Conservation (phyloP, 2,329 filamentous ascomycete species). For the Hysterium pulicare region DNA sequence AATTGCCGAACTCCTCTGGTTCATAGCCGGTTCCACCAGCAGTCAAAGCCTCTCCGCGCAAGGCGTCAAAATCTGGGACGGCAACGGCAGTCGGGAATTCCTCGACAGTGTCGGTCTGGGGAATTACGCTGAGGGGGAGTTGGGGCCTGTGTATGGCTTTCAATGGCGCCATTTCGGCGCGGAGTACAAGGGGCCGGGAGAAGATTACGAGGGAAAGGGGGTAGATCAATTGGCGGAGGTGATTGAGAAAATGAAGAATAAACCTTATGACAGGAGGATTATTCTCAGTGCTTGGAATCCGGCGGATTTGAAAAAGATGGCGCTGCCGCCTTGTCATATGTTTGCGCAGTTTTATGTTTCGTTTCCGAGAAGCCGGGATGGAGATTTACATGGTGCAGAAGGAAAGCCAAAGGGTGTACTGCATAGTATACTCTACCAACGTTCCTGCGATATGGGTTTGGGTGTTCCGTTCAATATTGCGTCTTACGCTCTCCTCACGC, state of each 20-base stretch:
- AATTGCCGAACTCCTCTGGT: constrained; percentile 92
- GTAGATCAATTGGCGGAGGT: constrained; percentile 91
- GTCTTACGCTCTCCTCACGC: constrained; percentile 85
- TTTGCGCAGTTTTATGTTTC: constrained; percentile 95
- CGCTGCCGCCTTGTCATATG: constrained; percentile 92
- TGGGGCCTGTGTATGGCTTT: constrained; percentile 96
- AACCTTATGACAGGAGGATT: constrained; percentile 84
- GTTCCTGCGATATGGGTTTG: constrained; percentile 94
- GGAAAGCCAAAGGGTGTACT: constrained; percentile 61
- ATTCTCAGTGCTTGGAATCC: constrained; percentile 95
- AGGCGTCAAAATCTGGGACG: constrained; percentile 97
- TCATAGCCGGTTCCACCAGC: constrained; percentile 80
- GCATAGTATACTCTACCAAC: constrained; percentile 87
- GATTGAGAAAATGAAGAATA: constrained; percentile 77
- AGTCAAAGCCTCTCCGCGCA: constrained; percentile 71
- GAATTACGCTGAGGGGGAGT: constrained; percentile 80
- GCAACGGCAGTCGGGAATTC: constrained; percentile 86
- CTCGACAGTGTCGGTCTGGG: constrained; percentile 80
- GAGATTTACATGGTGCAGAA: constrained; percentile 18
- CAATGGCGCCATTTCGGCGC: constrained; percentile 99
- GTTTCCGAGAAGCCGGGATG: constrained; percentile 50
- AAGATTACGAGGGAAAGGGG: constrained; percentile 83
- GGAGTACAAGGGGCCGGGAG: constrained; percentile 63
- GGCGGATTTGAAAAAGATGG: constrained; percentile 80
- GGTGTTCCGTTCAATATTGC: constrained; percentile 98